A percentile compares a stretch with the other conserved stretches of the same genome.
Conservation (phyloP, 2,329 filamentous ascomycete species). For the Paramyrothecium sp. region DNA sequence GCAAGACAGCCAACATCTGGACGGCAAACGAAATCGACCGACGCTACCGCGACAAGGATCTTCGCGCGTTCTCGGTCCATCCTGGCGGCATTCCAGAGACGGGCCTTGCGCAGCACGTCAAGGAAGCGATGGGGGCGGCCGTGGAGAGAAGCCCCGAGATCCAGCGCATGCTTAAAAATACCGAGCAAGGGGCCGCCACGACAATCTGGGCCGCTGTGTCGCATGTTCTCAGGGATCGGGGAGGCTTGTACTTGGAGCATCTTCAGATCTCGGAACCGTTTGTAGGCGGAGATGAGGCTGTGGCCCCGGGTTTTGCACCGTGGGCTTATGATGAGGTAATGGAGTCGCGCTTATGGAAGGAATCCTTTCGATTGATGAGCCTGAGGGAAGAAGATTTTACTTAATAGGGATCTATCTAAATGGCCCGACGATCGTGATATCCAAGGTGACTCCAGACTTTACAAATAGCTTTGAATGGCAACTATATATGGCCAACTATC, state of each 20-base stretch:
- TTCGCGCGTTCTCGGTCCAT: conserved; percentile 35
- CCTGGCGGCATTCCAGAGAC: conserved; percentile 30
- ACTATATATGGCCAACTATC: too few species aligned
- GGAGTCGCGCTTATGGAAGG: not conserved
- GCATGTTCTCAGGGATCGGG: conserved; percentile 36
- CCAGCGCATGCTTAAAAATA: conserved; percentile 7
- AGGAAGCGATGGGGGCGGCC: conserved; percentile 4
- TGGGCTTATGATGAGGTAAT: conserved; percentile 2
- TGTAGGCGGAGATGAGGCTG: not conserved
- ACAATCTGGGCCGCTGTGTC: conserved; percentile 36
- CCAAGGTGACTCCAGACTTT: too few species aligned
- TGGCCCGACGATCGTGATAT: too few species aligned
- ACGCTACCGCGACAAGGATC: conserved; percentile 35
- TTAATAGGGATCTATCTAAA: too few species aligned
- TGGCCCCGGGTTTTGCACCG: not conserved
- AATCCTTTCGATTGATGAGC: too few species aligned
- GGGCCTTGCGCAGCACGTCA: not conserved
- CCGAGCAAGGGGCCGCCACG: conserved; percentile 44
- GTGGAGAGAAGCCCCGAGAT: conserved; percentile 13
- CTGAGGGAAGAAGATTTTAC: too few species aligned
- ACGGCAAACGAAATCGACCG: conserved; percentile 48
- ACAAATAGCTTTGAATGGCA: too few species aligned
- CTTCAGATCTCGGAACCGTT: not conserved
- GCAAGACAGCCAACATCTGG: conserved; percentile 48
- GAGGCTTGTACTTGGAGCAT: conserved; percentile 40